Base-by-base conservation (phyloP, 192 early-diverging fungal species). In the Umbelopsis vinacea region DNA sequence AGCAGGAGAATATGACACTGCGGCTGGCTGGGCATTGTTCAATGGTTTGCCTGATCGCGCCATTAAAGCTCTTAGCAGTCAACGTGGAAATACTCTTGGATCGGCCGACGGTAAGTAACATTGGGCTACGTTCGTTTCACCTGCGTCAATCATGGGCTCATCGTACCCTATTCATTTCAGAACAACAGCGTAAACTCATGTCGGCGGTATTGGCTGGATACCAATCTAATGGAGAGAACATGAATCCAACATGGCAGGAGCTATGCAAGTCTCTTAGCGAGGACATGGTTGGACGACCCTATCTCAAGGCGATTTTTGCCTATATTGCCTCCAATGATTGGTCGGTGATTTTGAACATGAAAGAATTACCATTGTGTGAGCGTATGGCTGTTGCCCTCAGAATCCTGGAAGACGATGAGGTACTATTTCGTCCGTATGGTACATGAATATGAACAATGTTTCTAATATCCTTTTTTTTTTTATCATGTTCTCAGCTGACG, bases 11-110 rank as follows among this genome's bases (percentile, higher is more conserved):
- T 94, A 83, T 72, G 95, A 95, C 63, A 89, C 90, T 52, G 96
- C 97, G 1, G 96, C 97, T 7, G 95, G 89, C 15, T 89, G 88
- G 84, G 92, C 95, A 4, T 86, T 99, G 54, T 95, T 99, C 66
- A 90, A 95, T 79, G 91, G 90, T 47, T 79, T 89, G 69, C 82
- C 90, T 22, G 88, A 87, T 72, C 85, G 94, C 50, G 92, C 93
- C 10, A 85, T 97, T 21, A 77, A 87, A 75, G 84, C 90, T 9
- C 74, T 95, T n/a, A 82, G 86, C 43, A 75, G 75, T 24, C 76
- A 77, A 23, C 69, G 71, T 72, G 85, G 86, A 76, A 73, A 33
- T n/a, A 71, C 37, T 3, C 52, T 37, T 57, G 46, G 60, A 23
- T 76, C 78, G 78, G 47, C 74, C 74, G 46, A 71, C 68, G 46